Conservation (phyloP, 805 yeast species). For the Cyberlindnera amylophila region DNA sequence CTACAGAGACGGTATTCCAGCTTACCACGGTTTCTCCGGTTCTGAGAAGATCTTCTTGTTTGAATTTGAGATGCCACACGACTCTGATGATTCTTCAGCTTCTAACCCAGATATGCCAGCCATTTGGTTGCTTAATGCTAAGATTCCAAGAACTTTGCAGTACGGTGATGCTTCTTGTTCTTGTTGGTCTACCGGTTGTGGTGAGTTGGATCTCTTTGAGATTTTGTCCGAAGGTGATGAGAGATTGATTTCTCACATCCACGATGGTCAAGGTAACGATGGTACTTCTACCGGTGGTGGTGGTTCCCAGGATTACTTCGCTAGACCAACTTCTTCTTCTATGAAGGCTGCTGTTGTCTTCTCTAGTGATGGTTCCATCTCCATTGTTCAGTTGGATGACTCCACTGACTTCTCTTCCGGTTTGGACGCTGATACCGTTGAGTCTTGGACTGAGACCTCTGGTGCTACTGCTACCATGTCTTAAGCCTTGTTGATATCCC, state of each 20-base stretch:
- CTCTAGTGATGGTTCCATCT: constrained; percentile 48
- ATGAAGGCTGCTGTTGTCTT: constrained; percentile 91
- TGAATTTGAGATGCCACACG: constrained; percentile 92
- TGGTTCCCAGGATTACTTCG: constrained; percentile 82
- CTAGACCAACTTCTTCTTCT: constrained; percentile 74
- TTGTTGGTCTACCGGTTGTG: constrained; percentile 97
- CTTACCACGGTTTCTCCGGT: constrained; percentile 93
- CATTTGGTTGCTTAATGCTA: constrained; percentile 91
- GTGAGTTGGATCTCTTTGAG: constrained; percentile 95
- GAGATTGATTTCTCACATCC: constrained; percentile 77
- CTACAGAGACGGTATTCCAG: constrained; percentile 83
- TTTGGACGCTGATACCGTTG: constrained; percentile 54
- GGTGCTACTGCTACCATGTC: constrained; percentile 44
- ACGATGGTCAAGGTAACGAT: constrained; percentile 71
- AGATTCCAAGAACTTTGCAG: constrained; percentile 94
- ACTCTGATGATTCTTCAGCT: constrained; percentile 38
- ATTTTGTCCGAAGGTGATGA: constrained; percentile 71
- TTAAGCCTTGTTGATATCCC: constrained; percentile 3
- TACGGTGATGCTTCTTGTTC: constrained; percentile 85
- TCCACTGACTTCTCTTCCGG: constrained; percentile 45
- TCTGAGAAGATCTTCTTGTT: constrained; percentile 79
- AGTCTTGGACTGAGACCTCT: constrained; percentile 48
- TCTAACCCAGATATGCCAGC: constrained; percentile 96
- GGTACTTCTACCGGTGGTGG: constrained; percentile 69
- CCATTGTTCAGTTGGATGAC: constrained; percentile 60